phyloP scores from a whole-genome alignment of 2,329 filamentous ascomycete species.

The Trichophyton mentagrophytes region DNA sequence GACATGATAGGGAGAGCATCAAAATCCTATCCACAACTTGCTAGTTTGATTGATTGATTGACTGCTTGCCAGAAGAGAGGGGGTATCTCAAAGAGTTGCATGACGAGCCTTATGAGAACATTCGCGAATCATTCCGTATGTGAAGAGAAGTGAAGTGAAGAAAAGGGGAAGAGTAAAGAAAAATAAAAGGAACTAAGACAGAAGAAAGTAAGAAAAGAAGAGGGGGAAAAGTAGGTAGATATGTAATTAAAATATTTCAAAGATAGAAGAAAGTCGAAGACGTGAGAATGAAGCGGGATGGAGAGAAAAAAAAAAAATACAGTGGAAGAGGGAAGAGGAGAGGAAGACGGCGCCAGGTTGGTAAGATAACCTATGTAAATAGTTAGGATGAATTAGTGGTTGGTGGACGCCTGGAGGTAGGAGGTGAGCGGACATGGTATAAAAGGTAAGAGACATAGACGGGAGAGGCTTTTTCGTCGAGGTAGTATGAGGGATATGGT shows the following conservation, averaged over 20 bases:
- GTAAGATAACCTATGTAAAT: background rate
- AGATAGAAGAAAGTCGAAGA: background rate
- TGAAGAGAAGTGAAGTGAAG: background rate
- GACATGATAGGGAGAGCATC: background rate
- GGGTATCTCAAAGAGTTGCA: conserved; percentile 5
- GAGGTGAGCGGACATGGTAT: background rate
- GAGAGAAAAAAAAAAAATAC: background rate
- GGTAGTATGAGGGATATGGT: background rate
- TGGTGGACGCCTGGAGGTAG: background rate
- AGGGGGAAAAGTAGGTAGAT: background rate
- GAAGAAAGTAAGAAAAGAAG: background rate
- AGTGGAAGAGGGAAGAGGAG: background rate
- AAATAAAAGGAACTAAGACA: background rate
- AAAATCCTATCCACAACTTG: background rate
- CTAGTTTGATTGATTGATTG: background rate
- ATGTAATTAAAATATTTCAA: background rate
- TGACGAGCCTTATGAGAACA: background rate
- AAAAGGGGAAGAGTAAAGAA: background rate
- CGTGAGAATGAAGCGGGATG: background rate
- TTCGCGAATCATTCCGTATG: conserved; percentile 1
- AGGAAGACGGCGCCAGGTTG: background rate
- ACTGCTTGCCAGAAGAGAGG: background rate
- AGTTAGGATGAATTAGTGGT: background rate
- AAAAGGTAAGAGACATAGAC: background rate
- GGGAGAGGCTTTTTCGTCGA: background rate